Conservation (phyloP, 1,284 basidiomycete genomes). For the Ustilago lituana region DNA sequence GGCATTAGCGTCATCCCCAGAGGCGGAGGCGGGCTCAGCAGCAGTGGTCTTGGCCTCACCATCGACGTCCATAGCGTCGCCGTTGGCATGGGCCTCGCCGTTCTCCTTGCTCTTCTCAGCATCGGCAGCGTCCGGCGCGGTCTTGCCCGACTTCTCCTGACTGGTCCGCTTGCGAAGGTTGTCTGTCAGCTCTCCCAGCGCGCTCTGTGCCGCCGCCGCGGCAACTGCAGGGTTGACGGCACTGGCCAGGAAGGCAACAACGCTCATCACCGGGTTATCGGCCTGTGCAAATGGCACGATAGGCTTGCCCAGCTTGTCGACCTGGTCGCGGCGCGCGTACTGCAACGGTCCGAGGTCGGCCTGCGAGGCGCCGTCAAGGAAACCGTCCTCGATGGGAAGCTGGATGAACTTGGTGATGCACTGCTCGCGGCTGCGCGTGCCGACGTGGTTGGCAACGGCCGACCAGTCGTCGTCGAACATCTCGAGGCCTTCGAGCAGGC, state of each 20-base stretch:
- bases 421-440: slow-evolving; percentile 87
- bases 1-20: neutral
- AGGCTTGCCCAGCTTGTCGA: slow-evolving; percentile 47
- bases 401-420: slow-evolving; percentile 96
- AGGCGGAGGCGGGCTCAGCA: slow-evolving; percentile 1
- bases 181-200: slow-evolving; percentile 73
- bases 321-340: slow-evolving; percentile 69
- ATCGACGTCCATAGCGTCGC: slow-evolving; percentile 61
- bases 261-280: slow-evolving; percentile 98
- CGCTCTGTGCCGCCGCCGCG: slow-evolving; percentile 90
- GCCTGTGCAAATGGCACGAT: slow-evolving; percentile 83
- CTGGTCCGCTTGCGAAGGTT: slow-evolving; percentile 50
- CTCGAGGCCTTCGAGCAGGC: slow-evolving; percentile 92
- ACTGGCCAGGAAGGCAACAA: slow-evolving; percentile 93
- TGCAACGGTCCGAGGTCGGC: slow-evolving; percentile 78
- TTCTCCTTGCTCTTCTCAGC: slow-evolving; percentile 22
- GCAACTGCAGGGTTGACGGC: slow-evolving; percentile 91
- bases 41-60: slow-evolving; percentile 37
- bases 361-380: slow-evolving; percentile 71
- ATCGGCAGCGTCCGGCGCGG: slow-evolving; percentile 4
- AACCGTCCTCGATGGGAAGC: slow-evolving; percentile 95
- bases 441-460: slow-evolving; percentile 88
- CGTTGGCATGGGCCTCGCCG: slow-evolving; percentile 70
- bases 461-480: slow-evolving; percentile 99
- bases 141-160: slow-evolving; percentile 22